Evolutionary conservation across 192 early-diverging fungal species (phyloP).

Genomic region (Backusella parvicylindrica): DNA sequence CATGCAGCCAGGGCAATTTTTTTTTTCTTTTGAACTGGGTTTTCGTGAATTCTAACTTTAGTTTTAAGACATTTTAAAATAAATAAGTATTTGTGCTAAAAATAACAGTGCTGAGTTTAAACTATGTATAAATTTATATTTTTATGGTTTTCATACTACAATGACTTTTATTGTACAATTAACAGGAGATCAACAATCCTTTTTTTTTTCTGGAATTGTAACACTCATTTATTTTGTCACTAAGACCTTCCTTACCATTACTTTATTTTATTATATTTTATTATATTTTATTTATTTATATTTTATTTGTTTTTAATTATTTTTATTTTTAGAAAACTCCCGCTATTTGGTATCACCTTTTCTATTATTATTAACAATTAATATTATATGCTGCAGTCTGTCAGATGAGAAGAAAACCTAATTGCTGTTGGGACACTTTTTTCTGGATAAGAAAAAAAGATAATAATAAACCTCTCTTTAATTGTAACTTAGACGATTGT

Average conservation of each 20-base stretch:
- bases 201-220: background rate
- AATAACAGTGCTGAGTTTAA: background rate
- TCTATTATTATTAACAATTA: background rate
- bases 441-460: background rate
- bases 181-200: background rate
- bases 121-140: background rate
- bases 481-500: background rate
- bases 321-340: constrained; percentile 2
- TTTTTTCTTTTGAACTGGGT: background rate
- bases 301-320: background rate
- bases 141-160: background rate
- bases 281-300: background rate
- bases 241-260: background rate
- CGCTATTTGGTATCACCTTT: constrained; percentile 6
- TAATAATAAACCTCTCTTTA: background rate
- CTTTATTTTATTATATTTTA: background rate
- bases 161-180: background rate
- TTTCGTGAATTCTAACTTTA: background rate
- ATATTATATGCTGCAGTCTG: background rate
- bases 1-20: background rate
- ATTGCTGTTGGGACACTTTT: background rate
- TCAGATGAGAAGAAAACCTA: background rate
- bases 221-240: background rate
- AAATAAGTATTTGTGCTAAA: background rate
- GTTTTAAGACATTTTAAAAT: background rate